Evolutionary conservation across 371 early-diverging fungal genomes (phyloP).

Genomic region (Mortierella sp.): DNA sequence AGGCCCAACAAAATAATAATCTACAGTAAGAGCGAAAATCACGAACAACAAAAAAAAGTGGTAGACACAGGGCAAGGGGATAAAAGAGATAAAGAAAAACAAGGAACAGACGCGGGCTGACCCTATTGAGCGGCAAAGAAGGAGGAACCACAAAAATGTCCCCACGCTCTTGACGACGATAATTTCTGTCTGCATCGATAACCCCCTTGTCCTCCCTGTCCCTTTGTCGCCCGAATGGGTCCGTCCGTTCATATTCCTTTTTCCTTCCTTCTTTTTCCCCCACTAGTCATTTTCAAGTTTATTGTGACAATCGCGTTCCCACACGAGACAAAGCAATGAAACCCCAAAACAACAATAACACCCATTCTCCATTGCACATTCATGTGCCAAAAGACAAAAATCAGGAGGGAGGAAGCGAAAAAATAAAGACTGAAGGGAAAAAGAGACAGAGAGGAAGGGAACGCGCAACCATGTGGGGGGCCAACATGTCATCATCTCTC

Average conservation of each 20-base stretch:
- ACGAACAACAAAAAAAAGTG: not conserved
- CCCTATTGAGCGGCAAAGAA: not conserved
- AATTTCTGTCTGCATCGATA: not conserved
- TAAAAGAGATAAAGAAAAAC: not conserved
- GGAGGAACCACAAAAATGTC: slow-evolving; percentile 7
- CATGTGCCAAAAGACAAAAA: slow-evolving; percentile 8
- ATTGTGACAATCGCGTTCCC: not conserved
- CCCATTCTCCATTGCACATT: not conserved
- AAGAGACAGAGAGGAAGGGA: too few relatives aligned
- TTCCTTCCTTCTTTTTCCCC: not conserved
- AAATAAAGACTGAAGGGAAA: not conserved
- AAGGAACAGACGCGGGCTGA: not conserved
- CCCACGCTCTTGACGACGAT: slow-evolving; percentile 12
- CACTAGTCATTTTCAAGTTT: slow-evolving; percentile 7
- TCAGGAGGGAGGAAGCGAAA: not conserved
- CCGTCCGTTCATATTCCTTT: slow-evolving; percentile 1
- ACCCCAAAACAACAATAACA: not conserved
- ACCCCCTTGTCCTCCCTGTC: not conserved
- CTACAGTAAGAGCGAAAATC: not conserved
- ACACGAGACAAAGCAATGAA: not conserved
- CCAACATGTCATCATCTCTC: not conserved
- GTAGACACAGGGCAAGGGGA: not conserved
- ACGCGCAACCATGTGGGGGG: slow-evolving; percentile 10
- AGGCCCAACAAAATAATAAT: slow-evolving; percentile 47
- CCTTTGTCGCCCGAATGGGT: not conserved